Evolutionary conservation across 1,139 yeast genomes (phyloP), one percentile per base, ranked within the genome.

Genomic region (Neolecta irregularis): DNA sequence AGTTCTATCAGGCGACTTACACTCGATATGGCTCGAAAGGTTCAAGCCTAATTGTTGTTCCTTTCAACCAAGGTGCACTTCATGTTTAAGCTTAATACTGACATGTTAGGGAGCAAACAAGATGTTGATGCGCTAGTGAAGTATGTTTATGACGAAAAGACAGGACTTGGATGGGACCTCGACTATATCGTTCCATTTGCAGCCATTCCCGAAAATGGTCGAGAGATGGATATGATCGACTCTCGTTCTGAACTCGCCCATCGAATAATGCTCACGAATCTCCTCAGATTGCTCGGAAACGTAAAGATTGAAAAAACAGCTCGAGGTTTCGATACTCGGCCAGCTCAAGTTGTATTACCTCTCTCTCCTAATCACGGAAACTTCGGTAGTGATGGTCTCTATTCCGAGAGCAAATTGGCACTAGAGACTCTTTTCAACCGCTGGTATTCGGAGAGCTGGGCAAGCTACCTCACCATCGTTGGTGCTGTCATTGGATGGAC

Each of bases 401-500:
- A 88, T 69, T 83, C 96, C 21, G 98, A 88, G 65, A 85, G 96
- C 44, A 88, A 88, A 69, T 66, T 88, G 44, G 80, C 93, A 34
- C 68, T 88, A 50, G 98, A 88, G 65, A 85, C 96, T 24, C 66
- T 88, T 57, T 81, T 88, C 72, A 85, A 85, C 76, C 79, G 95
- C 69, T 88, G 98, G 98, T 70, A 76, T 61, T 85, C 96, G 35
- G 98, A 88, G 67, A 80, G 85, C 44, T 88, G 98, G 98, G 75
- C 76, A 37, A 66, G 79, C 48, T 91, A 80, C 65, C 74, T 88
- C 62, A 88, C 96, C 44, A 67, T 88, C 45, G 85, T 96, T 61
- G 98, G 98, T 67, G 95, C 96, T 37, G 72, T 88, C 47, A 88
- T 88, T 60, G 98, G 98, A 56, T 88, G 98, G 98, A 88, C 98